Evolutionary conservation across 2,329 filamentous ascomycete species (phyloP), one percentile per base, ranked within the genome.

Genomic region (Dryadomyces quercivorus): DNA sequence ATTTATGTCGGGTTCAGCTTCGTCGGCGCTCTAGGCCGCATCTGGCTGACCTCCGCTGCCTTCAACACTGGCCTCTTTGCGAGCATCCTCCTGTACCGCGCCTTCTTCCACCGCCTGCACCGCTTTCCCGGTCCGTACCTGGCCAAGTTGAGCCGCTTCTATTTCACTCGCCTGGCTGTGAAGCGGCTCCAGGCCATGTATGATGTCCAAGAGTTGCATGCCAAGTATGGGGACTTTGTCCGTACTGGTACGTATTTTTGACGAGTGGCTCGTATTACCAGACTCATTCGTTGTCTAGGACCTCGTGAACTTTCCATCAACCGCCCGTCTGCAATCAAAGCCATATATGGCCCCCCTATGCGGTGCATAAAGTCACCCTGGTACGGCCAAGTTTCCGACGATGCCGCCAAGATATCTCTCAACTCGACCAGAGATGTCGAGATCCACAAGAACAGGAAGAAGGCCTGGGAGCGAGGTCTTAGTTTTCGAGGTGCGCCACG

Each of bases 301-400:
- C 59, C 59, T 6, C 52, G 58, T 12, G 56, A 60, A 47, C 38
- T 59, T 42, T 56, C 57, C 2, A 59, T 59, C 48, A 55, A 49
- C 48, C 55, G 52, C 15, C 20, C 50, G n/a, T 50, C 52, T 3
- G 51, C 50, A 7, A 42, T 57, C 22, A 34, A 31, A 20, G n/a
- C 47, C 20, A 53, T 55, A 8, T 55, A 55, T 49, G 53, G 50
- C 3, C 50, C 50, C 21, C 21, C 22, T 5, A 45, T 40, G n/a
- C 52, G 43, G 15, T 57, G 44, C 53, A 53, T 38, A 21, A 52
- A 50, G 40, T 40, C 31, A n/a, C 36, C 56, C 13, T 55, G 50
- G 53, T 56, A 56, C 22, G 21, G 18, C 2, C 22, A 34, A 31
- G 22, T 31, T 5, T 47, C 21, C 21, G 26, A 31, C 21, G 21